Conservation (phyloP, 441 rosid genomes). For the Populus hybrid region DNA sequence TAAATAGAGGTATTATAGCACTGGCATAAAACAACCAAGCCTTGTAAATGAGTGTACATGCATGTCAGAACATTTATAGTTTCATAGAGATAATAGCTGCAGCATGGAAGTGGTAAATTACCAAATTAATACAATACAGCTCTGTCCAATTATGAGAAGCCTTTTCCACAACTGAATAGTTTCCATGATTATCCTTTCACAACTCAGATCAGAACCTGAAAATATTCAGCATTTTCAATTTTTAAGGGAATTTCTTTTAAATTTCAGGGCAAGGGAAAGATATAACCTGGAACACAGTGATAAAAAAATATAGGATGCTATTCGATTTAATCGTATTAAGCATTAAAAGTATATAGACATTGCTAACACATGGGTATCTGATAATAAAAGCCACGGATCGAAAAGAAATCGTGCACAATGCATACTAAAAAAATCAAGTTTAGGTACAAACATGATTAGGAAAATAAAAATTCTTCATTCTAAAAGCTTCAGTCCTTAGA, state of each 20-base stretch:
- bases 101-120: not conserved
- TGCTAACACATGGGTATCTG: not conserved
- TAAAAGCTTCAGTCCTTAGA: not conserved
- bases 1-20: not conserved
- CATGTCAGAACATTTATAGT: not conserved
- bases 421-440: too few relatives aligned
- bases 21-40: not conserved
- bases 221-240: not conserved
- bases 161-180: not conserved
- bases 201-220: conserved; percentile 14
- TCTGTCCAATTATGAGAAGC: not conserved
- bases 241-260: not conserved
- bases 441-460: not conserved
- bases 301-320: not conserved
- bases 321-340: not conserved
- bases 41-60: not conserved
- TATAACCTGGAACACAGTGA: not conserved
- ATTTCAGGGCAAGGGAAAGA: not conserved
- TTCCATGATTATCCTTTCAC: conserved; percentile 4
- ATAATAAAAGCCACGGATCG: not conserved
- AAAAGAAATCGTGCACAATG: not conserved
- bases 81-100: not conserved
- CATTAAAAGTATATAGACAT: not conserved
- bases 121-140: not conserved
- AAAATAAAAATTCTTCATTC: not conserved